phyloP scores from a whole-genome alignment of 495 filamentous ascomycete species.

The Cudoniella acicularis region DNA sequence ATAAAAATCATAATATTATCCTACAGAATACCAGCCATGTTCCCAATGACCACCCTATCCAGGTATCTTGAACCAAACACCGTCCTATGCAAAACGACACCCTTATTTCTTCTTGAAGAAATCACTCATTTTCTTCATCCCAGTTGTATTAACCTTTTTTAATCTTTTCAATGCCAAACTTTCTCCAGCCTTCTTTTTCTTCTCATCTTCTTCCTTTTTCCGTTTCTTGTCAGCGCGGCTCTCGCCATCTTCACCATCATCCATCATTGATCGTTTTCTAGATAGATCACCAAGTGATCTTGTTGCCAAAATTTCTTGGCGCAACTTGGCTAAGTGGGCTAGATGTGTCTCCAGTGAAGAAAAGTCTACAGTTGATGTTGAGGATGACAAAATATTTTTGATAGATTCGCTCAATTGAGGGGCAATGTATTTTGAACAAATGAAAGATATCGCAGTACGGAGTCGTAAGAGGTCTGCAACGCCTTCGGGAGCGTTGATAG shows the following conservation, averaged over 20 bases:
- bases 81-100: neutral
- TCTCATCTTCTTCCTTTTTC: conserved; percentile 60
- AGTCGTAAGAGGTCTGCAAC: conserved; percentile 64
- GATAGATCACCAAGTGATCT: conserved; percentile 68
- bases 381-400: conserved; percentile 41
- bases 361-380: conserved; percentile 60
- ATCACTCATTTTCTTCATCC: conserved; percentile 96
- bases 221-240: conserved; percentile 74
- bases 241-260: conserved; percentile 70
- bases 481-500: conserved; percentile 37
- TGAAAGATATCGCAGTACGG: conserved; percentile 70
- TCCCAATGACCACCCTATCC: neutral
- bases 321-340: conserved; percentile 55
- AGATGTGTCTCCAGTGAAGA: conserved; percentile 64
- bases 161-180: conserved; percentile 72
- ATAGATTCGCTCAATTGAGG: conserved; percentile 44
- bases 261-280: conserved; percentile 64
- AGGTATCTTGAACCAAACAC: conserved; percentile 1
- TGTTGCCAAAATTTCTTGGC: conserved; percentile 63
- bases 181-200: conserved; percentile 60
- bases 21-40: neutral
- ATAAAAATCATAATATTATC: conserved; percentile 2
- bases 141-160: conserved; percentile 81
- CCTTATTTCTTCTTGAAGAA: conserved; percentile 75
- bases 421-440: conserved; percentile 69